These are phyloP conservation scores for Panicum hallii DNA, from an alignment of 202 grass and related monocot genomes.

Conservation along the genomic window DNA sequence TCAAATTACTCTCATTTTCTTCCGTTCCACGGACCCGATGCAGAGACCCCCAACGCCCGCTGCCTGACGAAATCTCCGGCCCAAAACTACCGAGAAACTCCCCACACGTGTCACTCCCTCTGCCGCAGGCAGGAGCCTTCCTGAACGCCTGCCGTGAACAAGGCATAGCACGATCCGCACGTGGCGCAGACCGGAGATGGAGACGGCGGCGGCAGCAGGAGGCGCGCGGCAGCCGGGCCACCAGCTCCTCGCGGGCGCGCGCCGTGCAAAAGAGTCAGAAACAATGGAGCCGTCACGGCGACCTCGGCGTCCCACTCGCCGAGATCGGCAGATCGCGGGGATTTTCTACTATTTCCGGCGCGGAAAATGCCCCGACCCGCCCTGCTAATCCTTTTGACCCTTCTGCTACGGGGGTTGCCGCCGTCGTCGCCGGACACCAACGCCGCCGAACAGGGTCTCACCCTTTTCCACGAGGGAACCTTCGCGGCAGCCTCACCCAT, in stretches of 20 bases:
- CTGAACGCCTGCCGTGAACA: too few relatives aligned
- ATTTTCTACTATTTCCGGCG: neutral
- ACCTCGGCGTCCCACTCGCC: conserved; percentile 23
- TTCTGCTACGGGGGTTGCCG: neutral
- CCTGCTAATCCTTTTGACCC: conserved; percentile 29
- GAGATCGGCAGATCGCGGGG: conserved; percentile 1
- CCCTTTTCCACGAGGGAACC: conserved; percentile 47
- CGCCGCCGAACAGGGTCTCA: conserved; percentile 23
- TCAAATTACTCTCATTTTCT: neutral
- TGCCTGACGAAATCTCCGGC: neutral
- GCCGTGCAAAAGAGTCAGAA: conserved; percentile 1
- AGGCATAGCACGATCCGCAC: neutral
- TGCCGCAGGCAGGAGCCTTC: neutral
- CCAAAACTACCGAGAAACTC: neutral
- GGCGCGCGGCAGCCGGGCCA: neutral
- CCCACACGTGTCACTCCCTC: neutral
- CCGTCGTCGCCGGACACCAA: neutral
- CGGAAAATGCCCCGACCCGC: conserved; percentile 4
- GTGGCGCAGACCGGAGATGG: neutral
- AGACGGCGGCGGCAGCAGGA: neutral
- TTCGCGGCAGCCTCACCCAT: conserved; percentile 35
- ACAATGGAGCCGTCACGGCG: conserved; percentile 8
- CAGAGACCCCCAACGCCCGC: neutral
- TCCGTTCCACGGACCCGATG: neutral
- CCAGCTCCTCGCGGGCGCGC: too few relatives aligned